Percentiles rank a stretch among this genome's conserved stretches.
phyloP scores from a whole-genome alignment of 2,329 filamentous ascomycete species.

The Xylaria sp. region DNA sequence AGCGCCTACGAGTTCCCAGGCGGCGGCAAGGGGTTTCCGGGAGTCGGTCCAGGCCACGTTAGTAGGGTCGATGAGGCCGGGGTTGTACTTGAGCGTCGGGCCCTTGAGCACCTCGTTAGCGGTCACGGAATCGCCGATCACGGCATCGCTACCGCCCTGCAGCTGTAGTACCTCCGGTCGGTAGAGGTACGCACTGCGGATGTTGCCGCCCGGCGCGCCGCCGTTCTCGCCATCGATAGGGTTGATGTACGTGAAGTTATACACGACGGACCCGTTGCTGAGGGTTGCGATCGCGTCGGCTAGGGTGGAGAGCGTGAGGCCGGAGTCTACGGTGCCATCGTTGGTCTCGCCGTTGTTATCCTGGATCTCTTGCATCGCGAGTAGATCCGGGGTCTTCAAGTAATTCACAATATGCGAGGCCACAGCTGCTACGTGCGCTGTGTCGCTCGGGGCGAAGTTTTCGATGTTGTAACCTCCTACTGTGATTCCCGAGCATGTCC shows the following conservation, averaged over 20 bases:
- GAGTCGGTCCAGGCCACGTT: conserved; percentile 69
- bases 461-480: conserved; percentile 77
- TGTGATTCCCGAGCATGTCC: conserved; percentile 70
- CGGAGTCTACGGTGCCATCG: conserved; percentile 67
- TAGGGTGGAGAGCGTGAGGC: conserved; percentile 69
- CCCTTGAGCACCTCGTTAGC: conserved; percentile 68
- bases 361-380: conserved; percentile 78
- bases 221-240: conserved; percentile 72
- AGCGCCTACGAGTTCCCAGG: conserved; percentile 68
- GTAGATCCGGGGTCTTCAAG: conserved; percentile 70
- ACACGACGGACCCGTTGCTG: conserved; percentile 58
- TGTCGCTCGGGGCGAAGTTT: conserved; percentile 68
- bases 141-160: conserved; percentile 63
- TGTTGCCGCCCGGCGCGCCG: conserved; percentile 76
- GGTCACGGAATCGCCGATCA: conserved; percentile 60
- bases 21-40: conserved; percentile 74
- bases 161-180: conserved; percentile 68
- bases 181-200: conserved; percentile 77
- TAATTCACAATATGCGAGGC: conserved; percentile 73
- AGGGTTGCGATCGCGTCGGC: conserved; percentile 61
- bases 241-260: conserved; percentile 69
- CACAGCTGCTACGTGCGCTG: conserved; percentile 66
- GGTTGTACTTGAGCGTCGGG: conserved; percentile 73
- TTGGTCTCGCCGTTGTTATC: conserved; percentile 72
- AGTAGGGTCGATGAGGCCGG: conserved; percentile 72